Evolutionary conservation across 2,329 filamentous ascomycete genomes (phyloP).

Genomic region (Pyrenophora graminea): DNA sequence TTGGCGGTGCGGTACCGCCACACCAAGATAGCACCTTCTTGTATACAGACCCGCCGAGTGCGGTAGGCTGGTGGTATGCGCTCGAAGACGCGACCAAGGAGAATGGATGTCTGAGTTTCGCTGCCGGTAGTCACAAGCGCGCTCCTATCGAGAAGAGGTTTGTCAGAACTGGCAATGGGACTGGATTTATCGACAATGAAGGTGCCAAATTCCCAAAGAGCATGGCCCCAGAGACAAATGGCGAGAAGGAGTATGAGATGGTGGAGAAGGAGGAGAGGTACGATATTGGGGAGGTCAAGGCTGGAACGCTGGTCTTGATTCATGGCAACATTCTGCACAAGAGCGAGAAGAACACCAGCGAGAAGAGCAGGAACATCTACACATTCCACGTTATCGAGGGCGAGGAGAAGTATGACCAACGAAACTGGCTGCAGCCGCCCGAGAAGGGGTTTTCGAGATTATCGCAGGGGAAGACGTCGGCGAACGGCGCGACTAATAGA

Average conservation of each 20-base stretch:
- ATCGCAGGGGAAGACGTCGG: slow-evolving; percentile 38
- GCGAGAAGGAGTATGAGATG: slow-evolving; percentile 35
- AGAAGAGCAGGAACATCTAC: slow-evolving; percentile 89
- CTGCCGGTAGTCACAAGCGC: slow-evolving; percentile 78
- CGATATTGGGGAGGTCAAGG: slow-evolving; percentile 83
- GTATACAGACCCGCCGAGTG: slow-evolving; percentile 85
- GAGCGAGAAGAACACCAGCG: slow-evolving; percentile 88
- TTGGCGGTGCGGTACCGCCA: slow-evolving; percentile 85
- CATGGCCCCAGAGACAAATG: slow-evolving; percentile 47
- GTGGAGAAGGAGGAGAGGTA: slow-evolving; percentile 61
- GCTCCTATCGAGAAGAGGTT: slow-evolving; percentile 74
- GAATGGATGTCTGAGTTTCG: slow-evolving; percentile 89
- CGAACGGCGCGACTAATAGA: slow-evolving; percentile 6
- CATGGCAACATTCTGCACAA: slow-evolving; percentile 96
- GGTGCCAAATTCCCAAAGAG: slow-evolving; percentile 64
- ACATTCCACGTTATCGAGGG: slow-evolving; percentile 97
- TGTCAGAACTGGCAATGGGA: slow-evolving; percentile 63
- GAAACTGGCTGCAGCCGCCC: slow-evolving; percentile 93
- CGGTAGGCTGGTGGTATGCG: slow-evolving; percentile 97
- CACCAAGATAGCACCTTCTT: slow-evolving; percentile 94
- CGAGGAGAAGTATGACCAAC: slow-evolving; percentile 74
- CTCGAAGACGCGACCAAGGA: slow-evolving; percentile 84
- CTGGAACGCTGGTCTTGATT: slow-evolving; percentile 87
- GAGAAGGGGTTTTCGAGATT: slow-evolving; percentile 76
- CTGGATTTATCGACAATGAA: slow-evolving; percentile 63